A percentile compares a stretch with the other conserved stretches of the same genome.
Evolutionary conservation across 441 rosid genomes (phyloP).

Genomic region (Jatropha multifida): DNA sequence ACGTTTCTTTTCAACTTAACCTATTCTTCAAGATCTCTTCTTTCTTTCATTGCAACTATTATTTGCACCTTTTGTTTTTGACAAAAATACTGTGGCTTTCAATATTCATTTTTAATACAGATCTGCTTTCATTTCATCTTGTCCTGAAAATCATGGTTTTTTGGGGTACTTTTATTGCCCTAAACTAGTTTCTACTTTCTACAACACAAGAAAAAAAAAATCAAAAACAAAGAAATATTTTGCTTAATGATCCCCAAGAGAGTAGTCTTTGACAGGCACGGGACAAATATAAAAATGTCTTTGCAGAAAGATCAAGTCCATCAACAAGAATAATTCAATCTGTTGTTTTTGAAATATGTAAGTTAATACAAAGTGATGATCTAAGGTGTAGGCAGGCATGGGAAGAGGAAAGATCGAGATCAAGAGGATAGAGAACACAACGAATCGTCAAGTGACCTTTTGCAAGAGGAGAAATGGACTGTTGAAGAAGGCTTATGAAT

Average conservation of each 20-base stretch:
- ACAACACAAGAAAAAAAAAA: not conserved
- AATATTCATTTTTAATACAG: not conserved
- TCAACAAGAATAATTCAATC: not conserved
- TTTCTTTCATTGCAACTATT: not conserved
- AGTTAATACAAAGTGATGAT: too few species aligned
- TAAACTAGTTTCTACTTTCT: not conserved
- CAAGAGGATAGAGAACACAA: slow-evolving; percentile 72
- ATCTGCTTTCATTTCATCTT: not conserved
- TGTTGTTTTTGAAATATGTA: too few species aligned
- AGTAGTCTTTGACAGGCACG: not conserved
- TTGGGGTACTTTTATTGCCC: not conserved
- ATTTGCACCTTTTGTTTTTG: not conserved
- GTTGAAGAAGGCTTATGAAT: slow-evolving; percentile 61
- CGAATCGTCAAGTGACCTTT: slow-evolving; percentile 67
- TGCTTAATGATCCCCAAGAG: not conserved
- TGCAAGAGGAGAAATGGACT: slow-evolving; percentile 72
- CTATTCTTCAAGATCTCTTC: slow-evolving; percentile 27
- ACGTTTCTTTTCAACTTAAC: slow-evolving; percentile 9
- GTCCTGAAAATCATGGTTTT: not conserved
- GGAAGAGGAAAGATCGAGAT: slow-evolving; percentile 80
- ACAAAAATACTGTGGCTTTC: not conserved
- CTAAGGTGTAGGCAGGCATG: slow-evolving; percentile 28
- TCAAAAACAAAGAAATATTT: not conserved
- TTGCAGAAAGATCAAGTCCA: not conserved
- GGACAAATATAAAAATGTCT: too few species aligned